Conservation (phyloP, 345 rosid genomes). For the Salix brachista region DNA sequence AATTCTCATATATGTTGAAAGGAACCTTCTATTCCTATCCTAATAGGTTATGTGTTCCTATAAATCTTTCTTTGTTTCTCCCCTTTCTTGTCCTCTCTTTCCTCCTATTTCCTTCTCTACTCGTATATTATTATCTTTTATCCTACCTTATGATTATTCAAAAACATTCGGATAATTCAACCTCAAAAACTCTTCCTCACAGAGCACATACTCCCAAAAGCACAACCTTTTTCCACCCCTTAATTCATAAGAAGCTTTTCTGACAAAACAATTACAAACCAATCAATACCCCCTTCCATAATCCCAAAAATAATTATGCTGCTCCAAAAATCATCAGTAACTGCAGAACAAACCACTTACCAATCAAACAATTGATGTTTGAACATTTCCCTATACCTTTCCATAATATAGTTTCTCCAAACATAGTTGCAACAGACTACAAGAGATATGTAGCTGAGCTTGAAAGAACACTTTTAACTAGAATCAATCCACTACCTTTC, state of each 20-base stretch:
- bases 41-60: too few species aligned
- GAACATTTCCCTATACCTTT: background rate
- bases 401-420: background rate
- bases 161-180: too few species aligned
- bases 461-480: background rate
- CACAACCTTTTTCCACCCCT: background rate
- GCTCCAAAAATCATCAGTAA: background rate
- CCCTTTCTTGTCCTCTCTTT: too few species aligned
- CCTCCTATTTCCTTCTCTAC: too few species aligned
- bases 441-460: background rate
- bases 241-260: background rate
- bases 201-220: too few species aligned
- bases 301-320: background rate
- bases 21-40: too few species aligned
- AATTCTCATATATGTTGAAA: too few species aligned
- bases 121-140: too few species aligned
- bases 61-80: too few species aligned
- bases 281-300: background rate
- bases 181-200: too few species aligned
- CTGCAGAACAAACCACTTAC: background rate
- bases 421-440: background rate
- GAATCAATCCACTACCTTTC: background rate
- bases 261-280: background rate
- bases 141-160: too few species aligned
- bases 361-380: background rate